Percentiles rank a stretch among this genome's conserved stretches.
These are phyloP conservation scores for Grosmannia clavigera DNA, from an alignment of 2,329 filamentous ascomycete genomes.

Conservation along the genomic window DNA sequence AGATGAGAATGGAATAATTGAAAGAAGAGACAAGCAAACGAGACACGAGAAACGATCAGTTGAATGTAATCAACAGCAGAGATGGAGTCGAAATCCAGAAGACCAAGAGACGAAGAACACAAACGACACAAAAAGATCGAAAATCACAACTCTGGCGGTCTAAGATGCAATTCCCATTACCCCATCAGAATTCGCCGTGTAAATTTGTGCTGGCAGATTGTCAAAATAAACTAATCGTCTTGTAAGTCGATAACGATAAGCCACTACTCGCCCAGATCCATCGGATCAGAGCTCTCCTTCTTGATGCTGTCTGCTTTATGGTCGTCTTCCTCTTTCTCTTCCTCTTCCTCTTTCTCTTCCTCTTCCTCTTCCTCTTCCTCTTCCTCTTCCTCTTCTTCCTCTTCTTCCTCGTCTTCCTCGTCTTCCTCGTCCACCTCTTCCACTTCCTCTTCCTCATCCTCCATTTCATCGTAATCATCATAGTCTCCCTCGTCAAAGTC, in stretches of 20 bases:
- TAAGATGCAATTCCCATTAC: slow-evolving; percentile 4
- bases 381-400: not conserved
- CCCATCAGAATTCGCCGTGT: slow-evolving; percentile 2
- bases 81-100: not conserved
- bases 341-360: not conserved
- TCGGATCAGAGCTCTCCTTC: no score
- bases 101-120: not conserved
- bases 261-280: no score
- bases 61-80: no score
- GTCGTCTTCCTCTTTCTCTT: not conserved
- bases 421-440: slow-evolving; percentile 3
- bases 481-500: slow-evolving; percentile 1
- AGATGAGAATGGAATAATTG: no score
- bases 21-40: no score
- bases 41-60: no score
- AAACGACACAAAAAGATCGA: not conserved
- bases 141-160: not conserved
- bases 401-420: not conserved
- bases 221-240: no score
- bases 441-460: not conserved
- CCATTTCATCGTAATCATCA: not conserved
- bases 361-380: not conserved
- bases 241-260: no score
- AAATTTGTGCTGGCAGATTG: not conserved
- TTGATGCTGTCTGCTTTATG: no score